These are phyloP conservation scores for Eimeria falciformis DNA, from an alignment of 169 alveolate species.

Conservation along the genomic window DNA sequence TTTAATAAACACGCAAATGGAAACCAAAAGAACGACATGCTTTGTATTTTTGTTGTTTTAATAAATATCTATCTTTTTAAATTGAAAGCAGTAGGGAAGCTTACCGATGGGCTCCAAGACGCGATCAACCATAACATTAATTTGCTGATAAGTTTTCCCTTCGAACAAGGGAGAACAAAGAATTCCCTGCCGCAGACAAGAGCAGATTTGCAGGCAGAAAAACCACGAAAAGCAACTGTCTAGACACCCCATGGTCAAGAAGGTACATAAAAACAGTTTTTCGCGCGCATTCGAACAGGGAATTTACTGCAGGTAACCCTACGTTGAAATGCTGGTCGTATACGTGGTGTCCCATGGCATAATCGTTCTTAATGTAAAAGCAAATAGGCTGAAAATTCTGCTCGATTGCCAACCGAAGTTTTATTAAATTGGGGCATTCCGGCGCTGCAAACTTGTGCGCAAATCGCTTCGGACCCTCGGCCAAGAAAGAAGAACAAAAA, in stretches of 20 bases:
- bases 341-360: slow-evolving; percentile 88
- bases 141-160: slow-evolving; percentile 89
- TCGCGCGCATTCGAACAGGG: no score
- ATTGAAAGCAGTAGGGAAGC: neutral
- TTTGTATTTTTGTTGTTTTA: no score
- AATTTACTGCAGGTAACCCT: slow-evolving; percentile 4
- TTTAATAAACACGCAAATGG: no score
- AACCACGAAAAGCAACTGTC: neutral
- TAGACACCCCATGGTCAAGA: no score
- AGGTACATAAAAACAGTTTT: no score
- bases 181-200: slow-evolving; percentile 85
- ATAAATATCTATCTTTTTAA: no score
- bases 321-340: slow-evolving; percentile 78
- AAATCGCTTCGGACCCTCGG: no score
- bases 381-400: slow-evolving; percentile 89
- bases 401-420: slow-evolving; percentile 61
- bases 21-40: no score
- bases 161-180: slow-evolving; percentile 92
- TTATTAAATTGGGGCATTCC: slow-evolving; percentile 75
- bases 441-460: slow-evolving; percentile 81
- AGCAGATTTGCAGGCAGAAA: neutral
- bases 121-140: slow-evolving; percentile 88
- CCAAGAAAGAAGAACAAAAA: no score
- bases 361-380: slow-evolving; percentile 88
- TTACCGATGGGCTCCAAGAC: slow-evolving; percentile 86